Evolutionary conservation across 2,329 filamentous ascomycete species (phyloP).

Genomic region (Grosmannia serpens): DNA sequence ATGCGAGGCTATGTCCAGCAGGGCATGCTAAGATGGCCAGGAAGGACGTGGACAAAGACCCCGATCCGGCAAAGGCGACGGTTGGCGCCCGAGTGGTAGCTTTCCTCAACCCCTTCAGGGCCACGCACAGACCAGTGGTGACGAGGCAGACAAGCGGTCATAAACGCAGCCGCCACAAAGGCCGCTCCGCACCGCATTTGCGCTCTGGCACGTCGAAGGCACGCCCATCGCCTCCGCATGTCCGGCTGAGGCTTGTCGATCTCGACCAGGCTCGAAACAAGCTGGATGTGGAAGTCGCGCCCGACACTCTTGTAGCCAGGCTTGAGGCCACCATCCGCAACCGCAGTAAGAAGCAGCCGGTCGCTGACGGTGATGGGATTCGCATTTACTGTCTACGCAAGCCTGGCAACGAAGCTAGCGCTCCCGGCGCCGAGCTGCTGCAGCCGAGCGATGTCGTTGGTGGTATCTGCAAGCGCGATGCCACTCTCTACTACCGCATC

Average conservation of each 20-base stretch:
- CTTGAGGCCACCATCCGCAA: not conserved
- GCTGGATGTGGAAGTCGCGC: not conserved
- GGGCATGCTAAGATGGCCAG: not conserved
- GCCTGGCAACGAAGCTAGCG: not conserved
- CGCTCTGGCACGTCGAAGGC: not conserved
- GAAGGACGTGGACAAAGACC: not conserved
- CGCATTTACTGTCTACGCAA: not conserved
- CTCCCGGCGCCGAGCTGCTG: not conserved
- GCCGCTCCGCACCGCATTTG: not conserved
- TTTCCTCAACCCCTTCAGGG: not conserved
- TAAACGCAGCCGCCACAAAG: not conserved
- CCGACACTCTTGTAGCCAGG: not conserved
- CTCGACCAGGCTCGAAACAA: not conserved
- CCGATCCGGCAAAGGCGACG: not conserved
- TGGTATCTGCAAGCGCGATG: not conserved
- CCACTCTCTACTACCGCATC: slow-evolving; percentile 1
- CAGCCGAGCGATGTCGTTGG: not conserved
- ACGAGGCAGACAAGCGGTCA: not conserved
- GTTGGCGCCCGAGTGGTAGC: not conserved
- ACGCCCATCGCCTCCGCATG: not conserved
- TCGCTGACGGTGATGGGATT: not conserved
- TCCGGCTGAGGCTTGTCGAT: not conserved
- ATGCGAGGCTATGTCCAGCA: not conserved
- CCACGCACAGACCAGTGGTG: not conserved
- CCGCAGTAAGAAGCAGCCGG: not conserved